Evolutionary conservation across 176 grass and related monocot species (phyloP).

Genomic region (Cocos nucifera): DNA sequence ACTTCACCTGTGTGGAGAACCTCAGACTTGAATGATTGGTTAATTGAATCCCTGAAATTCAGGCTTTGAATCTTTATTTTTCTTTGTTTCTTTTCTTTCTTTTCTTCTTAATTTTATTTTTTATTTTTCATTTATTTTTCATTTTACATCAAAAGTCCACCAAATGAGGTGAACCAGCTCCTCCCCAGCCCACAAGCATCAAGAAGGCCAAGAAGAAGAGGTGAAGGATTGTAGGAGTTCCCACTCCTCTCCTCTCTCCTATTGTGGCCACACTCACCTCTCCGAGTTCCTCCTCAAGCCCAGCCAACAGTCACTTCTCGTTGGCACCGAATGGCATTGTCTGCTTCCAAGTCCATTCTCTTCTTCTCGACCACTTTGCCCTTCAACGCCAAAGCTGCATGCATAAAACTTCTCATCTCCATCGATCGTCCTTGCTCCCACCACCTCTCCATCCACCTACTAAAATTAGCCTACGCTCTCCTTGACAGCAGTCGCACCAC

Average conservation of each 20-base stretch:
- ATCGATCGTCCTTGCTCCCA: conserved; percentile 33
- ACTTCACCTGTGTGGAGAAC: too few relatives aligned
- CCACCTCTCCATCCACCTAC: conserved; percentile 37
- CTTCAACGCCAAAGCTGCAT: conserved; percentile 61
- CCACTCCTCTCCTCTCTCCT: conserved; percentile 18
- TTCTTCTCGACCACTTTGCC: conserved; percentile 27
- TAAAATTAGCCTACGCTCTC: conserved; percentile 12
- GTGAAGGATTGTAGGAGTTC: background rate
- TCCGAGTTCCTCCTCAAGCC: conserved; percentile 43
- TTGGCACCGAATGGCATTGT: background rate
- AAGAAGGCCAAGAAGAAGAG: background rate
- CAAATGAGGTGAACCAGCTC: background rate
- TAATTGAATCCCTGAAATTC: too few relatives aligned
- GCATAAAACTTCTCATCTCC: conserved; percentile 39
- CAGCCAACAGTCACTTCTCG: conserved; percentile 31
- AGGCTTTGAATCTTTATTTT: too few relatives aligned
- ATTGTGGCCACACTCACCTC: conserved; percentile 12
- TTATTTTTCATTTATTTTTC: too few relatives aligned
- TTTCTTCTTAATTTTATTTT: too few relatives aligned
- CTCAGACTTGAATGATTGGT: too few relatives aligned
- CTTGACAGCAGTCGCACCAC: background rate
- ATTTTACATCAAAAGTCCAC: too few relatives aligned
- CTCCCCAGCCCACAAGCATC: conserved; percentile 10
- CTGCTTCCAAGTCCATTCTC: background rate
- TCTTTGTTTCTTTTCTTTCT: too few relatives aligned